Evolutionary conservation across 2,329 filamentous ascomycete genomes (phyloP).

Genomic region (Pseudogymnoascus pannorum): DNA sequence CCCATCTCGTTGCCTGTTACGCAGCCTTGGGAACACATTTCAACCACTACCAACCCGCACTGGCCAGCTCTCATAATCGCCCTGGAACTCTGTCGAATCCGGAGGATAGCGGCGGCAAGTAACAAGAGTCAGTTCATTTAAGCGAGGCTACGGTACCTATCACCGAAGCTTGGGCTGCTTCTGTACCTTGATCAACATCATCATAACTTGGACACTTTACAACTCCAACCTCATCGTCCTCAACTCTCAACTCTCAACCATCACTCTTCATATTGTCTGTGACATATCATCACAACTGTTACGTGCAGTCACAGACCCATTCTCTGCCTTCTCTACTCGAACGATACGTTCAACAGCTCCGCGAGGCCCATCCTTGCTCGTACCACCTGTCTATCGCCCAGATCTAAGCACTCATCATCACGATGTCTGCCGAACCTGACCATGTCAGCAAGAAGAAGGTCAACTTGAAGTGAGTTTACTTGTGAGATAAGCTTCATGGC

Average conservation of each 20-base stretch:
- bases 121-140: constrained; percentile 5
- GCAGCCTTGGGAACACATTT: background rate
- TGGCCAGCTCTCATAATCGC: constrained; percentile 13
- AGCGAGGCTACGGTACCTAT: constrained; percentile 10
- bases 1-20: background rate
- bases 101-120: constrained; percentile 6
- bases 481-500: constrained; percentile 1
- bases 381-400: constrained; percentile 12
- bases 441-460: constrained; percentile 69
- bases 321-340: background rate
- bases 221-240: constrained; percentile 1
- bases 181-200: constrained; percentile 10
- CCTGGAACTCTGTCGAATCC: constrained; percentile 11
- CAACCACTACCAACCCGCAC: background rate
- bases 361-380: background rate
- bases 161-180: constrained; percentile 7
- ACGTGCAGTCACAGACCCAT: constrained; percentile 5
- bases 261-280: background rate
- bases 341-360: background rate
- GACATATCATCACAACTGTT: constrained; percentile 7
- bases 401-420: constrained; percentile 30
- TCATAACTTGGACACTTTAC: constrained; percentile 8
- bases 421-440: constrained; percentile 64
- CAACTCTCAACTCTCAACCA: constrained; percentile 4
- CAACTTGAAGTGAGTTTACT: constrained; percentile 63